Evolutionary conservation across 306 rosid genomes (phyloP), one percentile per base, ranked within the genome.

Genomic region (Cicer bijugum): DNA sequence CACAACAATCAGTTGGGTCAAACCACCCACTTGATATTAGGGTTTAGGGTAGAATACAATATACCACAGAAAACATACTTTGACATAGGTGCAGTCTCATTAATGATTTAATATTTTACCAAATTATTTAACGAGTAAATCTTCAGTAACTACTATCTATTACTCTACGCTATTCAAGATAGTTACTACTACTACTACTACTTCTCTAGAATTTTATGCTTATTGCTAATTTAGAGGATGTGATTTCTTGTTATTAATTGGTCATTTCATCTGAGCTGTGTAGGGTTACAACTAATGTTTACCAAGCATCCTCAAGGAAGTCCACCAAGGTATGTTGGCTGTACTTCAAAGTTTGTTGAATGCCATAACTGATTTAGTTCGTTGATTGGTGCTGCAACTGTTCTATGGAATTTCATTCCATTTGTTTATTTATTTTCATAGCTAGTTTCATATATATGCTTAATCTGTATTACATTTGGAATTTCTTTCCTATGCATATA

Each of bases 261-360:
- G 63, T 63, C 58, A 42, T 75, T 77, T 81, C 42, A 63, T 82
- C 35, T 73, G 66, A 72, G 78, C 48, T 83, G 63, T 83, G 63
- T 86, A 93, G 94, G 93, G 83, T 75, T 80, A 83, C 75, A 77
- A 64, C 82, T 72, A 83, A 76, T 17, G 75, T 78, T 77, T 69
- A 80, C 73, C 64, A 28, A 39, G 61, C 84, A 60, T 56, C 86
- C 78, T 76, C 85, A 28, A 82, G 87, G 74, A 88, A 85, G 76
- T 81, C 87, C 78, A 47, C 56, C 69, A 86, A 80, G 88, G 97
- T 93, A 84, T 53, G 87, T 75, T 33, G 42, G 37, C 78, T 63
- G 44, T 51, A 42, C 47, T 78, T 59, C 53, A n/a, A 59, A 45
- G 7, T 43, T 56, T 20, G 5, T 33, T 70, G 55, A 37, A 19